Base-by-base conservation (phyloP, 257 asterid genomes). In the Fraxinus americana region DNA sequence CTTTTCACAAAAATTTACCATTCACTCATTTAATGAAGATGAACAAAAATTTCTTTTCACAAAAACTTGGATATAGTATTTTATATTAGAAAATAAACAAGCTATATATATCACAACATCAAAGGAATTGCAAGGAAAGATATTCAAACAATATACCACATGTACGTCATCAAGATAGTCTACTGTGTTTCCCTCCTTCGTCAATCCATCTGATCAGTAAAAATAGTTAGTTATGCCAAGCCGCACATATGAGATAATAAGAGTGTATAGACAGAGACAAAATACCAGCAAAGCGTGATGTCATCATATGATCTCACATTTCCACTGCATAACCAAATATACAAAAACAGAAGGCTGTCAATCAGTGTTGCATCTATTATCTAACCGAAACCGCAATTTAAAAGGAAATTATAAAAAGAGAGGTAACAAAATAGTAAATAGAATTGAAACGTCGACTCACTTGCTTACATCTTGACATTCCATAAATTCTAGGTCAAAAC, bases 401-500 rank as follows among this genome's bases (percentile, higher is more conserved):
- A 48, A 14, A 69, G n/a, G 32, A 27, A 27, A 27, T 27, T 27
- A 27, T 0, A 27, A 27, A 27, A 74, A 21, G 45, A 17, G 43
- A 39, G 41, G 71, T 68, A 34, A 68, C 13, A 30, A 69, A 72
- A 35, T 21, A 48, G 61, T 2, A 41, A 41, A 27, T 71, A 7
- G 76, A 65, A 57, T 19, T 21, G 19, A 71, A 36, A 39, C 9
- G 45, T 39, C 8, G 45, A 54, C 92, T 86, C 73, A 91, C 99
- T 91, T 75, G 77, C 70, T 87, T 25, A 78, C 68, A 29, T 84
- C 89, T 83, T 75, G 91, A 81, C 81, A 80, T 85, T 83, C 91
- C 83, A 65, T 19, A 66, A 83, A 76, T 67, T 84, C 97, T 71
- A 94, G 85, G 74, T 90, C 91, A 85, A 90, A 92, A 72, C 96